These are phyloP conservation scores for Epichloe baconii DNA, from an alignment of 2,329 filamentous ascomycete genomes.

Conservation along the genomic window DNA sequence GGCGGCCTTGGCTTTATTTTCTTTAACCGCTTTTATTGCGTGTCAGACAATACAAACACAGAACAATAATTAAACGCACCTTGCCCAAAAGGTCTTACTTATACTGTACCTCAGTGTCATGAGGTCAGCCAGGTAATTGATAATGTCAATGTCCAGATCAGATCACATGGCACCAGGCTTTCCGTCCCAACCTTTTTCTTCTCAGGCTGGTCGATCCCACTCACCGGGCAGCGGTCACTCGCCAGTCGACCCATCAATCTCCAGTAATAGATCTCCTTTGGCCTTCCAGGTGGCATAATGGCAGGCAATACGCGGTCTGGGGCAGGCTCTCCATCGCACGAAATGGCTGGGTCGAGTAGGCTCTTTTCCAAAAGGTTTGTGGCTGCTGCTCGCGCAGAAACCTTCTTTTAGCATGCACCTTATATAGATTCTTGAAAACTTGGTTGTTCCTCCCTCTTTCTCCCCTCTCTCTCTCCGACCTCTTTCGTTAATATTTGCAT, in stretches of 20 bases:
- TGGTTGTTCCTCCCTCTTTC: background rate
- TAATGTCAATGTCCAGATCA: conserved; percentile 84
- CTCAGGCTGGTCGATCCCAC: conserved; percentile 55
- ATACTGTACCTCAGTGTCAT: conserved; percentile 6
- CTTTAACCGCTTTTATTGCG: conserved; percentile 1
- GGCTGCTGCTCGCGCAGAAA: background rate
- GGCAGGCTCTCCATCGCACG: conserved; percentile 92
- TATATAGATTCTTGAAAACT: background rate
- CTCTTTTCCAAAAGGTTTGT: conserved; percentile 87
- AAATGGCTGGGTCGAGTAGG: conserved; percentile 57
- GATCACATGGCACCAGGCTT: conserved; percentile 81
- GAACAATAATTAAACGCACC: background rate
- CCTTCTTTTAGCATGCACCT: background rate
- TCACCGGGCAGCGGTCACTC: conserved; percentile 72
- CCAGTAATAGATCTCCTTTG: conserved; percentile 56
- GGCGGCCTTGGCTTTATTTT: conserved; percentile 1
- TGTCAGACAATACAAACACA: conserved; percentile 2
- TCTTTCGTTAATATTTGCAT: background rate
- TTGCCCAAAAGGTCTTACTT: background rate
- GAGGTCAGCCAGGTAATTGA: conserved; percentile 50
- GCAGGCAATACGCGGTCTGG: conserved; percentile 56
- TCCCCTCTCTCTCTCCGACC: background rate
- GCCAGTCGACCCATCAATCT: conserved; percentile 59
- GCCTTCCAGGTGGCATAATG: conserved; percentile 52
- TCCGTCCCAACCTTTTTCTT: conserved; percentile 51